Percentiles rank a stretch among this genome's conserved stretches.
Evolutionary conservation across 2,329 filamentous ascomycete species (phyloP).

Genomic region (Penicillium expansum): DNA sequence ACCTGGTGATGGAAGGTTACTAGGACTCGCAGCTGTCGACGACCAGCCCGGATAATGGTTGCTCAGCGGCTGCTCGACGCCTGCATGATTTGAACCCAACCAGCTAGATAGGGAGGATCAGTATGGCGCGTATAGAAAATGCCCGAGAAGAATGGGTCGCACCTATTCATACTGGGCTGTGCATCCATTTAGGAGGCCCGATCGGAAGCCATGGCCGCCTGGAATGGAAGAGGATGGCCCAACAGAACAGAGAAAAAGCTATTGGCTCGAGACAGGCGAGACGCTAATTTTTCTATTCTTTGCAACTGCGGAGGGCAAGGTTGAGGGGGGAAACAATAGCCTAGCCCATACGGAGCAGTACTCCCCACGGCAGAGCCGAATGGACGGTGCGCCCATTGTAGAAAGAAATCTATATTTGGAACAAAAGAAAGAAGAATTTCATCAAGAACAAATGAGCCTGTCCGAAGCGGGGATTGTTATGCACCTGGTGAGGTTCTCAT

Average conservation of each 20-base stretch:
- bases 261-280: constrained; percentile 16
- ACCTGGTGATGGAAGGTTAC: constrained; percentile 37
- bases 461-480: constrained; percentile 24
- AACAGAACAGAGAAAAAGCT: constrained; percentile 12
- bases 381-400: background rate
- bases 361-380: constrained; percentile 16
- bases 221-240: constrained; percentile 19
- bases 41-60: constrained; percentile 33
- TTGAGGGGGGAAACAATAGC: constrained; percentile 13
- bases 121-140: constrained; percentile 12
- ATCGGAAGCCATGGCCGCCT: constrained; percentile 29
- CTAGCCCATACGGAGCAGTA: constrained; percentile 9
- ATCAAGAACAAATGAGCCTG: constrained; percentile 12
- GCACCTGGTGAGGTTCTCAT: constrained; percentile 30
- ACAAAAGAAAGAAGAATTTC: constrained; percentile 14
- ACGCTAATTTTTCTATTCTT: constrained; percentile 30
- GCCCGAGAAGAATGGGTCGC: constrained; percentile 10
- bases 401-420: constrained; percentile 26
- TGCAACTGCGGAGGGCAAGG: constrained; percentile 25
- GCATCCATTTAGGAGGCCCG: constrained; percentile 28
- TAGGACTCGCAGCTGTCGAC: constrained; percentile 28
- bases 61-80: constrained; percentile 33
- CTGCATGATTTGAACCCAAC: constrained; percentile 33
- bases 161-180: constrained; percentile 41
- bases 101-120: constrained; percentile 31